Evolutionary conservation across 164 flowering plant species (phyloP), one percentile per base, ranked within the genome.

Genomic region (Akebia trifoliata): DNA sequence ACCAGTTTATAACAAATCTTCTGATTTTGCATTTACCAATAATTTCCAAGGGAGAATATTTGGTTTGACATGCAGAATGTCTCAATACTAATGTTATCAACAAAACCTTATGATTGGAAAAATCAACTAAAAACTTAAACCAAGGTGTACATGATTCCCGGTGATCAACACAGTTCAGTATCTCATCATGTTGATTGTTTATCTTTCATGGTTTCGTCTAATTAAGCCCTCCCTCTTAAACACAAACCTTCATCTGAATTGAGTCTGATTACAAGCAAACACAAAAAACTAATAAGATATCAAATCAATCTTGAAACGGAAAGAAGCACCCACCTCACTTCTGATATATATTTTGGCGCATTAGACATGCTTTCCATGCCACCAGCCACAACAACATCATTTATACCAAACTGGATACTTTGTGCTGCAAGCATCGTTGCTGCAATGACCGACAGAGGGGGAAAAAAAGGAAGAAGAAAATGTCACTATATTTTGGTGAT

Each of bases 311-410:
- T 32, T 36, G 2, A 60, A 10, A 57, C 1, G 8, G 18, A 26
- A 37, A 28, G 39, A 26, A 37, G 8, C 38, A 35, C 14, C 48
- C 24, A 81, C 87, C 87, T 84, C 62, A 82, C 76, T 37, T 78
- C 80, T 26, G 79, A 62, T 25, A 85, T 59, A 68, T 87, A 87
- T 56, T 87, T 84, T 20, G 95, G 95, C 0, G 71, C 84, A 69
- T 87, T 87, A 17, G 95, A 87, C 95, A 87, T 87, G 76, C 91
- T 87, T 73, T 87, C 95, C 91, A 84, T 87, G 64, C 95, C 95
- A 44, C 95, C 95, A 42, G 83, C 83, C 62, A 87, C 89, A 62
- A 85, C 91, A 40, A 87, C 69, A 70, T 83, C 86, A 64, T 85
- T 81, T 61, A 76, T 48, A 49, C 95, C 95, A 59, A 78, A 53